These are phyloP conservation scores for Trichosporon sp. DNA, from an alignment of 1,284 basidiomycete genomes.

Conservation along the genomic window DNA sequence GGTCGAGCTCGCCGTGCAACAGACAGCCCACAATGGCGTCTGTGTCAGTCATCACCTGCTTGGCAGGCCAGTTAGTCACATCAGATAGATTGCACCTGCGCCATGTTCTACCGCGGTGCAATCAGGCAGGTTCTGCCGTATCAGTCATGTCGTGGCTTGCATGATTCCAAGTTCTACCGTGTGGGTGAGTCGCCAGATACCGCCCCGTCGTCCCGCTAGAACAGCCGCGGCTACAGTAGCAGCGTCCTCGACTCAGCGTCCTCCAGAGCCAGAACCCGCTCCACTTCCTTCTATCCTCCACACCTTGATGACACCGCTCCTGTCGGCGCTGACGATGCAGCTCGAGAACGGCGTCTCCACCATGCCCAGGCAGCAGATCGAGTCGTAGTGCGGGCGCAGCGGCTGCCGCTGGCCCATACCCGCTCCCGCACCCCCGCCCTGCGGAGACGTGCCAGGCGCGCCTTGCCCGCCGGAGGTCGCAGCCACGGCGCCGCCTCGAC, in stretches of 20 bases:
- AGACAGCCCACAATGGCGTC: background rate
- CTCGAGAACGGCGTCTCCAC: conserved; percentile 48
- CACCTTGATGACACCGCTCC: conserved; percentile 47
- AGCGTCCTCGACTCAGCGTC: background rate
- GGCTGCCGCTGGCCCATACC: conserved; percentile 34
- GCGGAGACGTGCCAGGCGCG: background rate
- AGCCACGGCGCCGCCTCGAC: background rate
- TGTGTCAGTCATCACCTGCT: background rate
- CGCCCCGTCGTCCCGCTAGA: background rate
- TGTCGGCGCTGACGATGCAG: conserved; percentile 45
- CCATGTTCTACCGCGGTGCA: background rate
- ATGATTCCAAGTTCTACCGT: background rate
- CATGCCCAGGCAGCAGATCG: conserved; percentile 39
- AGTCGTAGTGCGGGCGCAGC: conserved; percentile 48
- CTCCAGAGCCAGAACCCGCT: background rate
- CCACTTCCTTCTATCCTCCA: conserved; percentile 44
- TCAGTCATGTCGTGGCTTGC: background rate
- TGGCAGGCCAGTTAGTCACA: background rate
- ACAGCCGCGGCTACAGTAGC: background rate
- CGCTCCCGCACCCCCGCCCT: conserved; percentile 13
- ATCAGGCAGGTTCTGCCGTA: background rate
- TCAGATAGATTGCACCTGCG: background rate
- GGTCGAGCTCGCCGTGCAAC: background rate
- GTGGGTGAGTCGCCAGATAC: background rate
- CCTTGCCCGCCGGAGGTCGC: background rate